Percentiles rank a stretch among this genome's conserved stretches.
Evolutionary conservation across 805 yeast genomes (phyloP).

Genomic region (Brettanomyces naardenensis): DNA sequence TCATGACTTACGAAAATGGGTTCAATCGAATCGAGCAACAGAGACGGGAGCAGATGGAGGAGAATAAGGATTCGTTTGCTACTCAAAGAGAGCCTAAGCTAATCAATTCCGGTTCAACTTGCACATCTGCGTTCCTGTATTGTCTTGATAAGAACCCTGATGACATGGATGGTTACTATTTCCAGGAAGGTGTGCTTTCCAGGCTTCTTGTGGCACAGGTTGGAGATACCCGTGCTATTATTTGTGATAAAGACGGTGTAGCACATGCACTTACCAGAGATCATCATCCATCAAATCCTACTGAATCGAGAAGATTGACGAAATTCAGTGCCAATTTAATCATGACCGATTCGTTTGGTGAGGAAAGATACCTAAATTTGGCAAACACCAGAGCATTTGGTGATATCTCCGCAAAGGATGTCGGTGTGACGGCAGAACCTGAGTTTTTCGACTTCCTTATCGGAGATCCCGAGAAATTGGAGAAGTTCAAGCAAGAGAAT

Average conservation of each 20-base stretch:
- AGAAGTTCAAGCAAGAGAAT: constrained; percentile 19
- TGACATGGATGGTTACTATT: constrained; percentile 35
- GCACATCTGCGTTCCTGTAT: constrained; percentile 26
- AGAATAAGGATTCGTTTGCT: neutral
- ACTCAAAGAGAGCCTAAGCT: constrained; percentile 3
- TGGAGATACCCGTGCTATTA: constrained; percentile 83
- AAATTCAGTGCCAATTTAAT: constrained; percentile 55
- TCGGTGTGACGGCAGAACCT: constrained; percentile 90
- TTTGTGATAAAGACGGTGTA: constrained; percentile 75
- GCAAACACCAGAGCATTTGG: constrained; percentile 96
- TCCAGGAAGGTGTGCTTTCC: constrained; percentile 59
- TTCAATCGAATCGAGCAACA: constrained; percentile 6
- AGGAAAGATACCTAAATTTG: constrained; percentile 66
- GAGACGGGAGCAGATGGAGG: constrained; percentile 1
- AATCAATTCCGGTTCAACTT: constrained; percentile 29
- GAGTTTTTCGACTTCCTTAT: constrained; percentile 65
- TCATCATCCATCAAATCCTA: constrained; percentile 83
- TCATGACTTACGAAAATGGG: constrained; percentile 29
- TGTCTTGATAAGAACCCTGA: constrained; percentile 22
- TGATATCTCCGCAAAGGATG: constrained; percentile 68
- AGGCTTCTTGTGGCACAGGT: constrained; percentile 77
- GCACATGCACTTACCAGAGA: constrained; percentile 72
- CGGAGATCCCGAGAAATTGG: constrained; percentile 47
- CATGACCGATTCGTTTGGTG: constrained; percentile 89
- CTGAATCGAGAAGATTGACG: constrained; percentile 66